A percentile compares a stretch with the other conserved stretches of the same genome.
Evolutionary conservation across 148 eudicot genomes (phyloP).

Genomic region (Beta vulgaris): DNA sequence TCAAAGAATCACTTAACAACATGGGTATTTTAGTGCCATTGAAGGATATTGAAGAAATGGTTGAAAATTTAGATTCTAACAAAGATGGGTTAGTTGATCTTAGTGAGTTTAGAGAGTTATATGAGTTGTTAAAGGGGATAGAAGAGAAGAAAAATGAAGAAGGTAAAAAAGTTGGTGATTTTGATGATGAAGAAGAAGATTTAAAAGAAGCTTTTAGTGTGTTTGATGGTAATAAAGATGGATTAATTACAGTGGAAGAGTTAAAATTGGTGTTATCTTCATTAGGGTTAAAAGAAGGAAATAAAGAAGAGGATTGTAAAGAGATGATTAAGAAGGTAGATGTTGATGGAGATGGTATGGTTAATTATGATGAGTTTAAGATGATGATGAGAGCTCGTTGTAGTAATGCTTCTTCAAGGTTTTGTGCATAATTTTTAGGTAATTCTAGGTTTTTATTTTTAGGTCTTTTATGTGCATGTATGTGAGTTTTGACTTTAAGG

Average conservation of each 20-base stretch:
- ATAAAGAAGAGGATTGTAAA: conserved; percentile 40
- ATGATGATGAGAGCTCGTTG: conserved; percentile 43
- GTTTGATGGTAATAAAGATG: conserved; percentile 68
- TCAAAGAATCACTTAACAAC: conserved; percentile 52
- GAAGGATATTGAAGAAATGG: conserved; percentile 51
- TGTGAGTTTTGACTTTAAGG: too few relatives aligned
- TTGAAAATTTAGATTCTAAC: conserved; percentile 53
- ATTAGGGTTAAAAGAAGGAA: conserved; percentile 57
- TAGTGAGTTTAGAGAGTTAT: conserved; percentile 58
- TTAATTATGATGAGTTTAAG: conserved; percentile 72
- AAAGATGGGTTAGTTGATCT: conserved; percentile 70
- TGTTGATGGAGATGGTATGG: conserved; percentile 82
- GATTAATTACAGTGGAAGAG: conserved; percentile 57
- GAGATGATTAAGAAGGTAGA: conserved; percentile 77
- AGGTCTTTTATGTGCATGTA: background rate
- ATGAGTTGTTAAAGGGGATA: conserved; percentile 22
- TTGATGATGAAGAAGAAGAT: conserved; percentile 21
- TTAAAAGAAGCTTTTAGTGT: conserved; percentile 65
- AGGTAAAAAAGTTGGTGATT: background rate
- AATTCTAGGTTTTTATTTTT: background rate
- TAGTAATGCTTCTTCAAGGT: background rate
- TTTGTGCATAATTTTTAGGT: conserved; percentile 1
- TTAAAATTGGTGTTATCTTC: conserved; percentile 52
- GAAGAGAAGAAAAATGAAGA: background rate
- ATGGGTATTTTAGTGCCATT: conserved; percentile 45